Evolutionary conservation across 768 basidiomycete species (phyloP).

Genomic region (Exidia glandulosa): DNA sequence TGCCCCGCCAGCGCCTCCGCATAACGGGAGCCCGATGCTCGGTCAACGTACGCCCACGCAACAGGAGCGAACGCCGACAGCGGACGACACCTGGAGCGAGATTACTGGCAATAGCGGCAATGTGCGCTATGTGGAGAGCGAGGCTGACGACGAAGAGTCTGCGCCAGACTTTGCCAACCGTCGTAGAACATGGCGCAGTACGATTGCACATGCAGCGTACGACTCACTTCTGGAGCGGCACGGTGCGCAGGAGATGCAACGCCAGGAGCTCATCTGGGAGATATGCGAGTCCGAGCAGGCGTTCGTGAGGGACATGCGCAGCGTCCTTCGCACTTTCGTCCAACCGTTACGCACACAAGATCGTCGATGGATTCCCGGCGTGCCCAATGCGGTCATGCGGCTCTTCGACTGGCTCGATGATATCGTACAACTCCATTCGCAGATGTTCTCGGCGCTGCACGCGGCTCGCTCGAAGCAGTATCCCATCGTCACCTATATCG

Average conservation of each 20-base stretch:
- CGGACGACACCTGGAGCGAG: neutral
- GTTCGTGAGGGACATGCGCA: conserved; percentile 56
- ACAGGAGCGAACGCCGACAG: neutral
- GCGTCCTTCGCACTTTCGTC: conserved; percentile 62
- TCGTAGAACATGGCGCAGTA: conserved; percentile 22
- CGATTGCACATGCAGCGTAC: conserved; percentile 22
- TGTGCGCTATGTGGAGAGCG: neutral
- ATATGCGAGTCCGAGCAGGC: conserved; percentile 55
- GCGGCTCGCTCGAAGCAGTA: conserved; percentile 29
- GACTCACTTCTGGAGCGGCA: conserved; percentile 25
- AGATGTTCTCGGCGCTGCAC: conserved; percentile 43
- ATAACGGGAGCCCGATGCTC: neutral
- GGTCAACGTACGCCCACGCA: neutral
- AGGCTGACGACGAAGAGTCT: neutral
- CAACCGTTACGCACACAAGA: conserved; percentile 64
- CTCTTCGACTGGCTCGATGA: conserved; percentile 86
- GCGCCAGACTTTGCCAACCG: neutral
- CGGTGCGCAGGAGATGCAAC: conserved; percentile 41
- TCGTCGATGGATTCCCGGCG: conserved; percentile 68
- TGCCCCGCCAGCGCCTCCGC: neutral
- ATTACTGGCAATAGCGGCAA: neutral
- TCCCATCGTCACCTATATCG: conserved; percentile 40
- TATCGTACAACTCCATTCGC: conserved; percentile 64
- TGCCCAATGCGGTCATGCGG: conserved; percentile 57
- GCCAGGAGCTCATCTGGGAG: conserved; percentile 60